Evolutionary conservation across 768 basidiomycete species (phyloP), one percentile per base, ranked within the genome.

Genomic region (Hypholoma fasciculare): DNA sequence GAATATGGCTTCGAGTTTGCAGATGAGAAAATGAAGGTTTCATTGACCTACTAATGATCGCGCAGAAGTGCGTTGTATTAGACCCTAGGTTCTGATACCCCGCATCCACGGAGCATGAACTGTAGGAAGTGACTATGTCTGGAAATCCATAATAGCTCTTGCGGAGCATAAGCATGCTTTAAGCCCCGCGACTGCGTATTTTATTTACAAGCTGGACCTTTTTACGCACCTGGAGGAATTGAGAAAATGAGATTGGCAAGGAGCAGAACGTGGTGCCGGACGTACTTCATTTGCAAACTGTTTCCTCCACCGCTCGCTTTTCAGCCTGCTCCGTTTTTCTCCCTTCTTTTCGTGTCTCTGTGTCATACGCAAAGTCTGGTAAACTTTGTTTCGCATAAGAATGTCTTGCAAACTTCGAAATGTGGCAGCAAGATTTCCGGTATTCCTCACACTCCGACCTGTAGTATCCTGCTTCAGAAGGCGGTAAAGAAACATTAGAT

Each of bases 331-430:
- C 60, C 90, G 84, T 71, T 91, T 92, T 59, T 79, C 82, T 36
- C 92, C 91, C 73, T 85, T 88, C 77, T 93, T 91, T 72, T 92
- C 92, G 70, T 94, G 92, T 62, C 92, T 78, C 57, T 81, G 76
- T 44, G 76, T 68, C 64, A 76, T 62, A 52, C 76, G 74, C 44
- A 86, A 71, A 61, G 86, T 83, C 36, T 65, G 64, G 12, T 75
- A 69, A 13, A 93, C 83, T 57, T 71, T 79, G 65, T 92, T 92
- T 34, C 74, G 74, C 48, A 62, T 59, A 38, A 92, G 73, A 52
- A 84, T 82, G 17, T 51, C 60, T 51, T 84, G 78, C 19, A 92
- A 77, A 27, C 68, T 74, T 54, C 62, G 71, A 62, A 83, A 83
- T 2, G 88, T 80, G 1, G 67, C 64, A 2, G 70, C 74, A 16